Evolutionary conservation across 2,329 filamentous ascomycete genomes (phyloP), one percentile per base, ranked within the genome.

Genomic region (Talaromyces pinophilus): DNA sequence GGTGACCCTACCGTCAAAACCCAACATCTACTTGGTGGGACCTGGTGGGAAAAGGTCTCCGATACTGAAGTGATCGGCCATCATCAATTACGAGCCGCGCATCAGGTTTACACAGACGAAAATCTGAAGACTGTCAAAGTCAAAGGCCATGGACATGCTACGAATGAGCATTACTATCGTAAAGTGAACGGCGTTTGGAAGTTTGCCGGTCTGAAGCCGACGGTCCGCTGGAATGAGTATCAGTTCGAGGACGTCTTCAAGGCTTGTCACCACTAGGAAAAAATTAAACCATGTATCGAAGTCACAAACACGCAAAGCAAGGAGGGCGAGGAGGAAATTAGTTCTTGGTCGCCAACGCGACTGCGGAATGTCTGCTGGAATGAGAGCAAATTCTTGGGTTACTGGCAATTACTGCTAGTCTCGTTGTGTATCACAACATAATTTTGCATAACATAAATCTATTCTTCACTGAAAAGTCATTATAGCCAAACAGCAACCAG

Each of bases 11-110:
- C 85, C 22, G 80, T 90, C 66, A 85, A 84, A 76, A 90, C 87
- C 6, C 88, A 90, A 75, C 88, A 90, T 78, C 84, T 89, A 72
- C 84, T 89, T 71, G 86, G 87, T 62, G 83, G 81, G 40, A 82
- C 83, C 19, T 84, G 84, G 75, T 89, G 84, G 84, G 82, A 86
- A 73, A 83, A 82, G 70, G 74, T 87, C 46, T 85, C 83, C 1
- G 85, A 87, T 66, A 84, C 81, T n/a, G 82, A 87, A 73, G 82
- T 87, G 59, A 77, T 87, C 66, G 86, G 86, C n/a, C 81, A 84
- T 72, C 85, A 87, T 76, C 86, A 88, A 78, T 77, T 88, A 59
- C 85, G 87, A 50, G 86, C 87, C 40, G 85, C 86, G 2, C 87
- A 89, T 72, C 86, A 88, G 78, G 81, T 85, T 61, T 88, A 88